A percentile compares a stretch with the other conserved stretches of the same genome.
Conservation (phyloP, 2,329 filamentous ascomycete species). For the Sclerotinia borealis region DNA sequence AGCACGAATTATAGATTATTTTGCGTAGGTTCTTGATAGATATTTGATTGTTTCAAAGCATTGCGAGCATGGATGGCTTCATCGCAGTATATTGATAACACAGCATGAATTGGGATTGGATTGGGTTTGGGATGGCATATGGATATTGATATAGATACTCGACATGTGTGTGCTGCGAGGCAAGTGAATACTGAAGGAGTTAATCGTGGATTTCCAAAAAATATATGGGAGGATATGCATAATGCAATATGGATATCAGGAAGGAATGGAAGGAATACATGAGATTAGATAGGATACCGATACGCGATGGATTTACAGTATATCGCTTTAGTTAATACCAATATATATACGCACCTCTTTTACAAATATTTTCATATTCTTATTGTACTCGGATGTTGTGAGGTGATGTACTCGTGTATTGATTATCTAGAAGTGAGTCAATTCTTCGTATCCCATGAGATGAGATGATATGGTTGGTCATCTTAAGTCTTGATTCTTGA, state of each 20-base stretch:
- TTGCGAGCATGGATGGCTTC: background rate
- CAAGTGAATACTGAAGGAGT: background rate
- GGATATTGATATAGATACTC: background rate
- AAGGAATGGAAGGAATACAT: background rate
- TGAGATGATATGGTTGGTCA: background rate
- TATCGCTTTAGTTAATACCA: background rate
- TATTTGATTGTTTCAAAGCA: background rate
- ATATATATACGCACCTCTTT: background rate
- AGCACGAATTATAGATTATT: background rate
- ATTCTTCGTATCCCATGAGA: background rate
- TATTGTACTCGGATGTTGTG: background rate
- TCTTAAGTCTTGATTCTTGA: too few relatives aligned
- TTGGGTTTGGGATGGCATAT: background rate
- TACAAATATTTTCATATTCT: too few relatives aligned
- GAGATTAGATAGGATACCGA: background rate
- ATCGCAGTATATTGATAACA: background rate
- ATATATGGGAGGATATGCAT: background rate
- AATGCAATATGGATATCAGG: background rate
- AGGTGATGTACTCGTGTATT: background rate
- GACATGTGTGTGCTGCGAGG: background rate
- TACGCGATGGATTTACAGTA: background rate
- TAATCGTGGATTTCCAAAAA: background rate
- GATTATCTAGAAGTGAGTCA: background rate
- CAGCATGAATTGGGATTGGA: background rate
- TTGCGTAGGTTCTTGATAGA: background rate